These are phyloP conservation scores for Phytopythium sindhum DNA, from an alignment of 352 stramenopile species.

Conservation along the genomic window DNA sequence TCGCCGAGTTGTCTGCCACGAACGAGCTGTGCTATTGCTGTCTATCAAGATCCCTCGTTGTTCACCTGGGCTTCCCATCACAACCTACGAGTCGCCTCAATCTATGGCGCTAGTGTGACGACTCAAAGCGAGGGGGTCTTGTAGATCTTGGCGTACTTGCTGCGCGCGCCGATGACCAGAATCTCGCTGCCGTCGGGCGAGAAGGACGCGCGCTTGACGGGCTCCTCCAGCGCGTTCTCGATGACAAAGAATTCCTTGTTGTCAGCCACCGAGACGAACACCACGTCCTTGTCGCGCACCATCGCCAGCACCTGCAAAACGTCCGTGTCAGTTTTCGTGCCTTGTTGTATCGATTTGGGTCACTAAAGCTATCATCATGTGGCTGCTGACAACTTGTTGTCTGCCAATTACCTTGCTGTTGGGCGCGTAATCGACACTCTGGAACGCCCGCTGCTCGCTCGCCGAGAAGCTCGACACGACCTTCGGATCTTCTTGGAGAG, in stretches of 20 bases:
- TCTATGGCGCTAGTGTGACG: neutral
- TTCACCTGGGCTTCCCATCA: neutral
- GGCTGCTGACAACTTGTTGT: neutral
- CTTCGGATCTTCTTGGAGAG: constrained; percentile 72
- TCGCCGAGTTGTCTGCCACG: neutral
- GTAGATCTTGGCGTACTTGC: constrained; percentile 72
- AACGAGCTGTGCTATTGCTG: neutral
- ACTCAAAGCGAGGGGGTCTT: constrained; percentile 36
- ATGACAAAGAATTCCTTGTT: constrained; percentile 49
- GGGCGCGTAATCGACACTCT: constrained; percentile 58
- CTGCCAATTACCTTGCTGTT: constrained; percentile 50
- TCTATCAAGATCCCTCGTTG: constrained; percentile 1
- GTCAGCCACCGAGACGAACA: constrained; percentile 56
- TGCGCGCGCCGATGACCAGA: constrained; percentile 58
- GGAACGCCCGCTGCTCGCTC: constrained; percentile 48
- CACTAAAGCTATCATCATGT: neutral
- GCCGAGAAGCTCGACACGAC: constrained; percentile 59
- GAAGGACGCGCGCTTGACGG: constrained; percentile 62
- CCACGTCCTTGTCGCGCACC: constrained; percentile 44
- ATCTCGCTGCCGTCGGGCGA: constrained; percentile 57
- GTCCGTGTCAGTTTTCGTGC: neutral
- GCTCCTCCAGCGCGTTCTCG: constrained; percentile 55
- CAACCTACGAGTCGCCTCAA: constrained; percentile 11
- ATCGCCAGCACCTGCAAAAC: constrained; percentile 46
- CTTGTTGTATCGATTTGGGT: neutral